phyloP scores from a whole-genome alignment of 2,329 filamentous ascomycete genomes.

The Calycina herbarum region DNA sequence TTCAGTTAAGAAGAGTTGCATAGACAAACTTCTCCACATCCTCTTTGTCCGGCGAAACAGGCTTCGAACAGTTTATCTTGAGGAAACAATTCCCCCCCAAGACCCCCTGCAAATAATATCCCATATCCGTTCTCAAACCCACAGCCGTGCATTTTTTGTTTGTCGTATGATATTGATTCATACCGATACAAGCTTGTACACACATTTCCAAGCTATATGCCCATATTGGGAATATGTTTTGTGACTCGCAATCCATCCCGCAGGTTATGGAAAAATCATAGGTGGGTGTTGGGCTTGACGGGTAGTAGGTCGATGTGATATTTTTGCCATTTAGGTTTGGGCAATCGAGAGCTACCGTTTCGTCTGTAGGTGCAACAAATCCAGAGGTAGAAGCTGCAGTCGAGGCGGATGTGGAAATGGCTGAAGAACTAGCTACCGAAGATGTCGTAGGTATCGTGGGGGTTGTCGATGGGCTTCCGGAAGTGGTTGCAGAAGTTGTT shows the following conservation, averaged over 20 bases:
- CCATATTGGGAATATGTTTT: neutral
- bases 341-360: neutral
- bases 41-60: neutral
- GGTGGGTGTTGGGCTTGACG: neutral
- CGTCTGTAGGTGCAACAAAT: neutral
- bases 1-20: neutral
- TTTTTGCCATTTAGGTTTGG: neutral
- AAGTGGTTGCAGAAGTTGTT: too few relatives aligned
- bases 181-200: neutral
- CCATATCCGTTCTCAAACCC: neutral
- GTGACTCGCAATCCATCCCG: neutral
- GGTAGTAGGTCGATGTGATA: neutral
- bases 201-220: neutral
- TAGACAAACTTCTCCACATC: neutral
- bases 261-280: neutral
- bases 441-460: too few relatives aligned
- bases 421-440: neutral
- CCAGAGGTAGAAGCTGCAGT: neutral
- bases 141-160: conserved; percentile 1
- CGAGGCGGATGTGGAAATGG: neutral
- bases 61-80: neutral
- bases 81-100: conserved; percentile 4
- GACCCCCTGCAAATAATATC: neutral
- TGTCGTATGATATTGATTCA: neutral
- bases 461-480: too few relatives aligned